A percentile compares a stretch with the other conserved stretches of the same genome.
phyloP scores from a whole-genome alignment of 1,139 yeast genomes.

The Pichia sp. region DNA sequence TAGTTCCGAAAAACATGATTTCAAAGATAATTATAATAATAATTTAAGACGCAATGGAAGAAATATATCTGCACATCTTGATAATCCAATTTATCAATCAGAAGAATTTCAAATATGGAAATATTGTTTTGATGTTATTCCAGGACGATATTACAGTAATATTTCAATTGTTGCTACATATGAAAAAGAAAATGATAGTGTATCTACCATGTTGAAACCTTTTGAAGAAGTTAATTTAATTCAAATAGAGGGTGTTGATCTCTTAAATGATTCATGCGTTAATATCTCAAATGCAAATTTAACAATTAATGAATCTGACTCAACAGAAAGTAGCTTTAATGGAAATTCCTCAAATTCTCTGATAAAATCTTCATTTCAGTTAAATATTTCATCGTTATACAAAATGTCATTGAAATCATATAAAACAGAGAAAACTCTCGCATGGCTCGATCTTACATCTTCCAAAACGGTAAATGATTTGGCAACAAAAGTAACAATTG shows the following conservation, averaged over 20 bases:
- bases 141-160: slow-evolving; percentile 19
- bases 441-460: slow-evolving; percentile 54
- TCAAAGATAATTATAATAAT: not conserved
- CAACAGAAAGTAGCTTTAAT: not conserved
- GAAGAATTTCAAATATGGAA: slow-evolving; percentile 13
- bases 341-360: not conserved
- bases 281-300: not conserved
- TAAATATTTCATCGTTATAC: slow-evolving; percentile 44
- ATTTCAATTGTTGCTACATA: slow-evolving; percentile 22
- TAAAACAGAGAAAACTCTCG: slow-evolving; percentile 39
- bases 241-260: slow-evolving; percentile 12
- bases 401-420: slow-evolving; percentile 42
- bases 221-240: slow-evolving; percentile 12
- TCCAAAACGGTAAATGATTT: slow-evolving; percentile 38
- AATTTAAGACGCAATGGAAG: not conserved
- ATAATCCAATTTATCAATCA: slow-evolving; percentile 4
- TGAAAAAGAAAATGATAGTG: slow-evolving; percentile 13
- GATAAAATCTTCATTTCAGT: slow-evolving; percentile 9
- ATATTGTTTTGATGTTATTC: slow-evolving; percentile 13
- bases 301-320: too few relatives aligned
- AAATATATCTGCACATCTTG: slow-evolving; percentile 1
- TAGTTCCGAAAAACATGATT: not conserved
- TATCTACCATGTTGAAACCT: slow-evolving; percentile 12
- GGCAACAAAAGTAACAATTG: slow-evolving; percentile 24
- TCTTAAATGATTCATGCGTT: slow-evolving; percentile 2